Percentiles rank a stretch among this genome's conserved stretches.
These are phyloP conservation scores for Sporothrix dimorphospora DNA, from an alignment of 2,329 filamentous ascomycete genomes.

Conservation along the genomic window DNA sequence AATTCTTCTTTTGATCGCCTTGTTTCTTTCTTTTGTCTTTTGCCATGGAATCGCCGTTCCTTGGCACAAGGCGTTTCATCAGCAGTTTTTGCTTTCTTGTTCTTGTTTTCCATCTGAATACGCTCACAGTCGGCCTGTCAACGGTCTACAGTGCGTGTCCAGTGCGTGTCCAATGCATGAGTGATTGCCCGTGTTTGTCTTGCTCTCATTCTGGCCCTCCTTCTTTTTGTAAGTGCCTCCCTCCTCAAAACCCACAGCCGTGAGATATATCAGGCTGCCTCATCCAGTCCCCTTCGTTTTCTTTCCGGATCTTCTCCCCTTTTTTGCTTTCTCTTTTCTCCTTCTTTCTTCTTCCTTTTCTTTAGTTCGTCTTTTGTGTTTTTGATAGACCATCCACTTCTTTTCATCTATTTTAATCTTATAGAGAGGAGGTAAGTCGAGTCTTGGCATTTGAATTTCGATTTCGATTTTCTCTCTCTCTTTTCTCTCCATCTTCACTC, in stretches of 20 bases:
- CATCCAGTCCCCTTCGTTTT: neutral
- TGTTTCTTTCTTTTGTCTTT: slow-evolving; percentile 13
- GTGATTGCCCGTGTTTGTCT: slow-evolving; percentile 8
- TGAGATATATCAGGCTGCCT: slow-evolving; percentile 27
- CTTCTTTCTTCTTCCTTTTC: neutral
- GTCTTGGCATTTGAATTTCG: slow-evolving; percentile 14
- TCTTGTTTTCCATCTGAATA: slow-evolving; percentile 20
- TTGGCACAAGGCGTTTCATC: slow-evolving; percentile 31
- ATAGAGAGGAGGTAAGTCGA: slow-evolving; percentile 26
- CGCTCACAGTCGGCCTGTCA: too few relatives aligned
- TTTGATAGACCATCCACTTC: slow-evolving; percentile 9
- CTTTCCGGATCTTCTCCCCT: slow-evolving; percentile 3
- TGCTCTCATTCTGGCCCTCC: neutral
- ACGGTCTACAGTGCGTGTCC: too few relatives aligned
- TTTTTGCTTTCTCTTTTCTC: neutral
- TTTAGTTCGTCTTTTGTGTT: slow-evolving; percentile 9
- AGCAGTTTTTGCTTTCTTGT: slow-evolving; percentile 17
- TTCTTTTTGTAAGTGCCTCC: neutral
- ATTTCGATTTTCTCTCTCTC: too few relatives aligned
- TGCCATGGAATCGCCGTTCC: slow-evolving; percentile 23
- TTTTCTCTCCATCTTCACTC: neutral
- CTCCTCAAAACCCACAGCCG: neutral
- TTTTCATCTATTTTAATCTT: slow-evolving; percentile 2
- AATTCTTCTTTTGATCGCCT: neutral
- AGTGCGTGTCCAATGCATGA: slow-evolving; percentile 2